A percentile compares a stretch with the other conserved stretches of the same genome.
Conservation (phyloP, 345 rosid genomes). For the Citrus sinensis region DVS_A1.0 CM039169.1:31680001-31680500, state of each 20-base stretch:
- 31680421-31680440: background rate
- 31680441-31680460: background rate
- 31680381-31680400: conserved; percentile 28
- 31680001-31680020: conserved; percentile 47
- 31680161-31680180: conserved; percentile 19
- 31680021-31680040: conserved; percentile 24
- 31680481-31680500: too few relatives aligned
- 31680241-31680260: conserved; percentile 44
- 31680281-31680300: conserved; percentile 21
- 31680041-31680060: conserved; percentile 15
- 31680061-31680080: conserved; percentile 12
- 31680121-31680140: conserved; percentile 15
- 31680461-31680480: background rate
- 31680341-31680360: conserved; percentile 34
- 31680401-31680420: conserved; percentile 10
- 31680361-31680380: conserved; percentile 60
- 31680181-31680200: conserved; percentile 27
- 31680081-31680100: conserved; percentile 17
- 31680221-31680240: conserved; percentile 35
- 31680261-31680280: conserved; percentile 27
- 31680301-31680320: conserved; percentile 22
- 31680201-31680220: conserved; percentile 36
- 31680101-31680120: conserved; percentile 17
- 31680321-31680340: conserved; percentile 18
- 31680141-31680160: conserved; percentile 30